Evolutionary conservation across 352 stramenopile genomes (phyloP).

Genomic region (Paralagenidium karlingii): DNA sequence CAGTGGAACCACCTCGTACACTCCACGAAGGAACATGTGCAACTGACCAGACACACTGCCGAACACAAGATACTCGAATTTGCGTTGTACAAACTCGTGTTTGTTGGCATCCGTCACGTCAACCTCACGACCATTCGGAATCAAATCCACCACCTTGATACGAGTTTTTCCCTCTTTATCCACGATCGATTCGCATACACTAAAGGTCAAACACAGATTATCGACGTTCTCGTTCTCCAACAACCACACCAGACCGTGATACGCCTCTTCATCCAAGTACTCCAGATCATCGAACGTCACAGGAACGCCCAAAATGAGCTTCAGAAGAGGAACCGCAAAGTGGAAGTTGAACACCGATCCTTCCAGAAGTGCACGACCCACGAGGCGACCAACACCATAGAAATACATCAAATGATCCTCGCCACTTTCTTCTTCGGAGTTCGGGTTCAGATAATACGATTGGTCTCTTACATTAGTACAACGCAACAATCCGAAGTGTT

Average conservation of each 20-base stretch:
- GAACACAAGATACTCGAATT: slow-evolving; percentile 90
- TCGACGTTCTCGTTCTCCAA: slow-evolving; percentile 43
- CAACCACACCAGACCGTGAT: slow-evolving; percentile 52
- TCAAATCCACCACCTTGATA: slow-evolving; percentile 39
- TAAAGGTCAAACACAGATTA: slow-evolving; percentile 47
- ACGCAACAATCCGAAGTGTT: slow-evolving; percentile 34
- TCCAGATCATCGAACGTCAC: slow-evolving; percentile 91
- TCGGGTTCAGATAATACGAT: slow-evolving; percentile 50
- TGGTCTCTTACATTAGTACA: slow-evolving; percentile 35
- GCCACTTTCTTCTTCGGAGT: slow-evolving; percentile 36
- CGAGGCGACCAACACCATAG: slow-evolving; percentile 19
- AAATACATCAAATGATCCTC: slow-evolving; percentile 36
- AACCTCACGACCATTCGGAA: slow-evolving; percentile 40
- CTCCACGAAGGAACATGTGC: slow-evolving; percentile 85
- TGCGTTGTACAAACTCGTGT: slow-evolving; percentile 86
- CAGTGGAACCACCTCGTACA: slow-evolving; percentile 94
- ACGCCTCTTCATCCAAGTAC: slow-evolving; percentile 50
- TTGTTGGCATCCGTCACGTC: slow-evolving; percentile 93
- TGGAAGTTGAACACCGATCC: slow-evolving; percentile 91
- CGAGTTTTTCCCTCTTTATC: too few relatives aligned
- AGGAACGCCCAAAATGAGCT: slow-evolving; percentile 93
- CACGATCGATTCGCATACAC: slow-evolving; percentile 24
- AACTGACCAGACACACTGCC: slow-evolving; percentile 86
- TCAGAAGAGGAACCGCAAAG: slow-evolving; percentile 92
- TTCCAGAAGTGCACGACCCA: slow-evolving; percentile 69